phyloP scores from a whole-genome alignment of 1,284 basidiomycete genomes.

The Pholiota adiposa region DNA sequence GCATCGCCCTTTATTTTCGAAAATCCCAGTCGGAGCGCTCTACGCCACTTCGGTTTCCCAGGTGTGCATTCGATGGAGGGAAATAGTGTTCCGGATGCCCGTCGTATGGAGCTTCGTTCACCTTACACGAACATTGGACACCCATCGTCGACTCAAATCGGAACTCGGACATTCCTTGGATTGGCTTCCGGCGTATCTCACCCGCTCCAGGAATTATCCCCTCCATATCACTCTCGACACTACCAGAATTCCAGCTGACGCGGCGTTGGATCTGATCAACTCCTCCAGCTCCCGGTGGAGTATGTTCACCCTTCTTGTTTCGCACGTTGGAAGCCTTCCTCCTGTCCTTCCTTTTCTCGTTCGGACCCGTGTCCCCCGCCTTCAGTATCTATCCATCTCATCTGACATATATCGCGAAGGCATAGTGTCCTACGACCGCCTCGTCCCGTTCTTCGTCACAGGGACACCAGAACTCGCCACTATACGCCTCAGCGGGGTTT shows the following conservation, averaged over 20 bases:
- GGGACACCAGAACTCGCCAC: conserved; percentile 20
- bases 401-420: conserved; percentile 30
- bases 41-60: conserved; percentile 20
- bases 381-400: conserved; percentile 20
- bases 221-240: conserved; percentile 26
- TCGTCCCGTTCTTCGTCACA: conserved; percentile 23
- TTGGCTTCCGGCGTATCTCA: conserved; percentile 23
- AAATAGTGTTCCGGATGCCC: conserved; percentile 19
- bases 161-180: conserved; percentile 22
- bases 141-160: conserved; percentile 26
- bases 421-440: conserved; percentile 21
- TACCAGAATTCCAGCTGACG: conserved; percentile 22
- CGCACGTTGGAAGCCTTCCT: conserved; percentile 27
- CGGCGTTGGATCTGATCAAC: conserved; percentile 14
- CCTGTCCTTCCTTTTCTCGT: conserved; percentile 20
- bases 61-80: conserved; percentile 26
- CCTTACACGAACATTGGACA: conserved; percentile 22
- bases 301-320: conserved; percentile 25
- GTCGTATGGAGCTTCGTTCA: conserved; percentile 22
- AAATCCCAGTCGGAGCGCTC: conserved; percentile 15
- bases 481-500: conserved; percentile 24
- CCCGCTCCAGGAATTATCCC: conserved; percentile 19
- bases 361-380: conserved; percentile 14
- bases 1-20: conserved; percentile 25
- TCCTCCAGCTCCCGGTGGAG: conserved; percentile 23